These are phyloP conservation scores for Alternaria ethzedia DNA, from an alignment of 2,329 filamentous ascomycete genomes.

Conservation along the genomic window DNA sequence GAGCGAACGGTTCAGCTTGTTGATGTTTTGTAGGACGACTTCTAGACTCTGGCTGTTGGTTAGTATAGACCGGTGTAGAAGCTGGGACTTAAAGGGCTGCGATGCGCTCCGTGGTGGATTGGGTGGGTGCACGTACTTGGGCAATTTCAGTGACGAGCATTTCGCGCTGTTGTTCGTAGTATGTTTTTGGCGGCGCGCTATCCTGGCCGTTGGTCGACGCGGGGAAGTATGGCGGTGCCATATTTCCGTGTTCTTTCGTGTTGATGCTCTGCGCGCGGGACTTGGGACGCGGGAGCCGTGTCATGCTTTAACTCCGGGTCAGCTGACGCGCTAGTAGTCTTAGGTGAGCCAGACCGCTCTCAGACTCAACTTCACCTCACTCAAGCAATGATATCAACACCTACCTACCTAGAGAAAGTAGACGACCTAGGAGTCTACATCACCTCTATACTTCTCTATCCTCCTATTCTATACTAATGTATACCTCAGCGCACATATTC, in stretches of 20 bases:
- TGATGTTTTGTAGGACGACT: constrained; percentile 92
- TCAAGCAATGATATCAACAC: too few species aligned
- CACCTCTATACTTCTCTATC: too few species aligned
- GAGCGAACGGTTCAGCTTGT: constrained; percentile 89
- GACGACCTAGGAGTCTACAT: background rate
- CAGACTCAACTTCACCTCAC: too few species aligned
- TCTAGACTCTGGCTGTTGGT: constrained; percentile 67
- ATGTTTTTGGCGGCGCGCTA: constrained; percentile 50
- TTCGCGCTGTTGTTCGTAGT: constrained; percentile 79
- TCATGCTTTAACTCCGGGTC: background rate
- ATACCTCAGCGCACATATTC: too few species aligned
- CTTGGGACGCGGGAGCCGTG: background rate
- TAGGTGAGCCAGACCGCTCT: too few species aligned
- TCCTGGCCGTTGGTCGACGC: constrained; percentile 27
- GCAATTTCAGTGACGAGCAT: constrained; percentile 75
- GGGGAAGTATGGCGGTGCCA: constrained; percentile 28
- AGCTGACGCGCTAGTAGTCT: too few species aligned
- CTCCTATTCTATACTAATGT: too few species aligned
- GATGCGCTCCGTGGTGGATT: constrained; percentile 31
- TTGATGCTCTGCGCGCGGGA: background rate
- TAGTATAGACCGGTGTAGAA: background rate
- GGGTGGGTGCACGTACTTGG: constrained; percentile 56
- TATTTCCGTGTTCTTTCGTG: constrained; percentile 7
- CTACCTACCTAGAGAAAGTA: background rate
- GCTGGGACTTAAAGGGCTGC: constrained; percentile 43